Base-by-base conservation (phyloP, 2,329 filamentous ascomycete genomes). In the Botrytis fragariae region DNA sequence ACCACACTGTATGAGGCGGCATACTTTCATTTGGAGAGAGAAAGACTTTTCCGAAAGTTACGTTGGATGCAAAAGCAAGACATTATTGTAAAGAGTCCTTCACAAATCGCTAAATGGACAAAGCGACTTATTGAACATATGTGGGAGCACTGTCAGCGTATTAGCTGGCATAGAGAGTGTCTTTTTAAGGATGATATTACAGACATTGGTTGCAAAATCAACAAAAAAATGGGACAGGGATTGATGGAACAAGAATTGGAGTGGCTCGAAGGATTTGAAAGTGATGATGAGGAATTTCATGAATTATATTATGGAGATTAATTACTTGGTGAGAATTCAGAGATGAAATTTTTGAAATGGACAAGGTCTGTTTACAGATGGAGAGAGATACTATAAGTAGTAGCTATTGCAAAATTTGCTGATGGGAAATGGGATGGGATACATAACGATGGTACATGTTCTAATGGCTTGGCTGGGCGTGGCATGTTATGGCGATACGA, bases 31-130 rank as follows among this genome's bases (percentile, higher is more conserved):
- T 22, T 63, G 35, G 7, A 42, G 2, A 63, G 72, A 45, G 72
- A 63, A 39, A 37, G 12, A 16, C 67, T 70, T 42, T 73, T 73
- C 35, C 45, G 29, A 20, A 73, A 70, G n/a, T 37, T 73, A 60
- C 54, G 65, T 29, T 73, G 72, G 72, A 62, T 71, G 44, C 67
- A 70, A 32, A 69, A 51, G 37, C 72, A 73, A 57, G 65, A 70
- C 14, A 1, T 29, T 10, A 2, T 25, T 32, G 29, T 29, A 6
- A 73, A 63, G 18, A 68, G 63, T 12, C 72, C 65, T 29, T 44
- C 25, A 51, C 51, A 73, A 37, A 63, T 69, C 7, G 37, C 42
- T 16, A 42, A n/a, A 37, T 73, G 72, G 65, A n/a, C 42, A 5
- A 70, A 70, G 22, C 16, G n/a, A 37, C n/a, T 73, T 29, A 59